Evolutionary conservation across 805 yeast species (phyloP), one percentile per base, ranked within the genome.

Genomic region (Ogataea degrootiae): DNA sequence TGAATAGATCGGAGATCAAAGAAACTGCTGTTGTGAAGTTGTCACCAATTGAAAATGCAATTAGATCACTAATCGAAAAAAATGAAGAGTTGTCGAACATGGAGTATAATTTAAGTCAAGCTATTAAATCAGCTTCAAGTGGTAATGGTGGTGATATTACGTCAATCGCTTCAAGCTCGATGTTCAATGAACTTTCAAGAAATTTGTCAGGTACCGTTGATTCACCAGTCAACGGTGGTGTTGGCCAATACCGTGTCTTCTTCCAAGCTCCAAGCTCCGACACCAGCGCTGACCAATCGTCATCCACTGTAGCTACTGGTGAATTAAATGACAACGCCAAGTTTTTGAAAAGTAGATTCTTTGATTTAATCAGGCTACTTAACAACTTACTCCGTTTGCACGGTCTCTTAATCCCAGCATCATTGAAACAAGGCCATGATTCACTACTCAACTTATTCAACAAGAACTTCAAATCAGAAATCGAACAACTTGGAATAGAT

Each of bases 141-240:
- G 60, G 71, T 2, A 54, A 57, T 19, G 43, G 57, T 36, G 39
- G 44, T 19, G 46, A 56, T 6, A 55, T 63, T 38, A 26, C 12
- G 11, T 26, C 12, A 26, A 26, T 26, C 11, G 31, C 31, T 26
- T 26, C 31, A 26, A 26, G 31, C 11, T 26, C 81, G 0, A 62
- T 77, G 29, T 82, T 83, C 62, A 75, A 76, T 54, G 88, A 82
- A 59, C 67, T 86, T 50, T 82, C 91, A 6, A 73, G 92, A 64
- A 80, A 80, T 58, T 69, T 84, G 46, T 77, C 88, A 3, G 96
- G 96, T 39, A 87, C 96, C 0, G 91, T 90, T 46, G 96, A 88
- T 62, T 81, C 96, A 0, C 96, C 96, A 3, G 92, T 89, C 6
- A 89, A 89, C 62, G 97, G 97, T 34, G 97, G 97, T 48, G 87